These are phyloP conservation scores for Marchantia polymorpha DNA, from an alignment of 225 moss, liverwort and hornwort species.

Conservation along the genomic window DNA sequence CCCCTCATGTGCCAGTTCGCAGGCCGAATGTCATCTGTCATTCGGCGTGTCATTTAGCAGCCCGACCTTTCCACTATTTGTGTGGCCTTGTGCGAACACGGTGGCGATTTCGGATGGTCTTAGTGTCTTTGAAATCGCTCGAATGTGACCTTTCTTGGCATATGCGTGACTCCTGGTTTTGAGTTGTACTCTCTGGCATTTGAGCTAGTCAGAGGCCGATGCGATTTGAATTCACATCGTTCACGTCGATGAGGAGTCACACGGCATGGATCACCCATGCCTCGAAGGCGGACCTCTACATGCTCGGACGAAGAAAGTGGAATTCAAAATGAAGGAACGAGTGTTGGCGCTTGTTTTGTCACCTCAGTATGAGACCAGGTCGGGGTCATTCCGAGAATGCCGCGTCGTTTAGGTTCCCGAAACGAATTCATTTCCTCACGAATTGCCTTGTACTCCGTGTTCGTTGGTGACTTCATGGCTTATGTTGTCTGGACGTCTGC, in stretches of 20 bases:
- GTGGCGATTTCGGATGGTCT: constrained; percentile 1
- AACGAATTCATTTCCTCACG: neutral
- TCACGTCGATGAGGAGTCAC: neutral
- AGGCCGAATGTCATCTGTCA: constrained; percentile 25
- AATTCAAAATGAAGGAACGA: neutral
- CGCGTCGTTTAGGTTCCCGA: neutral
- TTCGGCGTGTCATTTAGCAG: constrained; percentile 18
- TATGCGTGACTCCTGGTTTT: constrained; percentile 3
- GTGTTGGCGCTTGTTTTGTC: neutral
- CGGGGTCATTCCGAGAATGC: neutral
- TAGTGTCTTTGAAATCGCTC: neutral
- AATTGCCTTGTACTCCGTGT: neutral
- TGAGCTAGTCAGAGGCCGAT: constrained; percentile 11
- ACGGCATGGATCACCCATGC: constrained; percentile 7
- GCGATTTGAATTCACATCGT: neutral
- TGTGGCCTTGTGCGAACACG: constrained; percentile 1
- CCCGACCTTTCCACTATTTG: neutral
- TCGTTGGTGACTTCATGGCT: neutral
- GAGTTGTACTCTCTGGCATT: neutral
- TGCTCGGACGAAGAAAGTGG: neutral
- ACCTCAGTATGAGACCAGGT: neutral
- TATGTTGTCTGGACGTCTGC: neutral
- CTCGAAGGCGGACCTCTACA: neutral
- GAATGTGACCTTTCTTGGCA: constrained; percentile 3
- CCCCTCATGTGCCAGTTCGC: neutral